These are phyloP conservation scores for Coniosporium tulheliwenetii DNA, from an alignment of 2,329 filamentous ascomycete genomes.

Conservation along the genomic window DNA sequence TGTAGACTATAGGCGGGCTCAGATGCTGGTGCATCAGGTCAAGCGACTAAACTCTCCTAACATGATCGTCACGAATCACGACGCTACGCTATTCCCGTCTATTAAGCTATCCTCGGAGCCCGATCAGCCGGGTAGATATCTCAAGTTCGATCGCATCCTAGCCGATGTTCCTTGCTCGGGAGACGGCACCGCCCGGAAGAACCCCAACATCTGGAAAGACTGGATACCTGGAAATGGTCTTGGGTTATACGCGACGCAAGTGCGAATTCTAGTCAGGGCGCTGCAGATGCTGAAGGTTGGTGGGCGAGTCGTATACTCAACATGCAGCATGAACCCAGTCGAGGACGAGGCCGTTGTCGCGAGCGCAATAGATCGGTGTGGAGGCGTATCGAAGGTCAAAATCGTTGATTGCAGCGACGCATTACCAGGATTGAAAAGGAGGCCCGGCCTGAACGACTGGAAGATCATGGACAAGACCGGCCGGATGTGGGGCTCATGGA, in stretches of 20 bases:
- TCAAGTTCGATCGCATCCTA: conserved; percentile 93
- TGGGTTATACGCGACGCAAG: conserved; percentile 74
- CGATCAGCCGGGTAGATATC: conserved; percentile 45
- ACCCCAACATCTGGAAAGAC: conserved; percentile 84
- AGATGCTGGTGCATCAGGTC: conserved; percentile 95
- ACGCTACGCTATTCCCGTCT: conserved; percentile 87
- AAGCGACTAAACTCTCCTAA: conserved; percentile 96
- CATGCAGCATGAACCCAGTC: conserved; percentile 96
- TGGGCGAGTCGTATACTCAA: conserved; percentile 91
- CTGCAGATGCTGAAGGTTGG: conserved; percentile 94
- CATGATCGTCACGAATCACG: conserved; percentile 92
- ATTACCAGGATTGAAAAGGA: conserved; percentile 62
- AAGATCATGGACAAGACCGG: conserved; percentile 79
- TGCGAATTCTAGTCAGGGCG: conserved; percentile 77
- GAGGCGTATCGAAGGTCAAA: conserved; percentile 64
- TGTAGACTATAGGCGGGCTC: conserved; percentile 87
- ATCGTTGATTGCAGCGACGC: conserved; percentile 71
- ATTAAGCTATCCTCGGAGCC: conserved; percentile 60
- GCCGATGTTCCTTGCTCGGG: conserved; percentile 96
- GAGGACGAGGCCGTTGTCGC: conserved; percentile 92
- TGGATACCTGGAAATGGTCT: conserved; percentile 82
- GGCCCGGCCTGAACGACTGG: conserved; percentile 66
- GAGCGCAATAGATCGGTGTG: conserved; percentile 78
- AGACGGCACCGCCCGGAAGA: conserved; percentile 88
- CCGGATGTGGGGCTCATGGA: conserved; percentile 65